Base-by-base conservation (phyloP, 164 flowering plant genomes). In the Liriodendron chinense region DNA sequence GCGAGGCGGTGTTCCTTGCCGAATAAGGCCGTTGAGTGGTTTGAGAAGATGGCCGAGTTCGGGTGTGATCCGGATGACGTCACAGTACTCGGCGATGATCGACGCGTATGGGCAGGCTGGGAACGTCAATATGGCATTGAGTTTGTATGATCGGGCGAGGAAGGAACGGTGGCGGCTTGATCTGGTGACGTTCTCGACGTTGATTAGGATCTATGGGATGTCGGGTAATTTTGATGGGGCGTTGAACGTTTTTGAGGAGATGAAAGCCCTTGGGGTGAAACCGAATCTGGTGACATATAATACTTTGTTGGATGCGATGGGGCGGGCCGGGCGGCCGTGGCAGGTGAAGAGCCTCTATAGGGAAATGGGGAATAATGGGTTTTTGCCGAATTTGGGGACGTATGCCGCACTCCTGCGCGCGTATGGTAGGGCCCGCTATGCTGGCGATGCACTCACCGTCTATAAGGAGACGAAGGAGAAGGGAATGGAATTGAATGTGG, bases 311-410 rank as follows among this genome's bases (percentile, higher is more conserved):
- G 97, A 92, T 87, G 90, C 92, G 0, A 96, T 96, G 99, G 96
- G 98, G 12, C 84, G 91, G 80, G 98, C 96, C 18, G 89, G 82
- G 86, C 88, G 97, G 83, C 98, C 98, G 25, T 96, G 96, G 96
- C 90, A 92, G 78, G 94, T 82, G 0, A 94, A 91, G 78, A 76
- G 22, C 64, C 75, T 94, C 9, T 91, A 87, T 65, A 81, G 79
- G 70, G 96, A 96, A 81, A 85, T 96, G 93, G 71, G 47, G 1
- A 72, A 61, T 7, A 84, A 79, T 79, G 96, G 92, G 26, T 57
- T 89, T 76, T 59, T 76, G 7, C 96, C 98, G 0, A 91, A 70
- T 82, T 76, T 80, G 84, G 80, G 76, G n/a, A 96, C 97, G 12
- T 90, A 94, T 79, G 88, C 94, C 53, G 83, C 94, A 75, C 86